phyloP scores from a whole-genome alignment of 164 flowering plant genomes.

The Vitis labrusca region DNA sequence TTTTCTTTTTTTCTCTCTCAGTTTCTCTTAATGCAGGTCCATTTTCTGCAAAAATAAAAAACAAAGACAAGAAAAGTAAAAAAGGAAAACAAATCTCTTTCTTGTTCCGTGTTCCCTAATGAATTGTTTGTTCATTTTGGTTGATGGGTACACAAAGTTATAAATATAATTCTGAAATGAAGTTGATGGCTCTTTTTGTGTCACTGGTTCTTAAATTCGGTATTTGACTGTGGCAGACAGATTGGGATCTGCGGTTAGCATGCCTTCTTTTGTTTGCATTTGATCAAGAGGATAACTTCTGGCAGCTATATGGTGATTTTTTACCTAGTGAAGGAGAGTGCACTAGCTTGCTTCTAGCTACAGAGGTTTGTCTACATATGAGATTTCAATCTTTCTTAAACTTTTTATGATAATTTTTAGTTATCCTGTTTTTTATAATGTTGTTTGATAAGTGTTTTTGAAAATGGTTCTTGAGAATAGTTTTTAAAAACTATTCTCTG shows the following conservation, averaged over 20 bases:
- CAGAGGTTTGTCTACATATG: constrained; percentile 55
- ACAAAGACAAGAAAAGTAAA: no score
- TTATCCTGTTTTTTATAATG: neutral
- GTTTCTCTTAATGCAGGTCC: no score
- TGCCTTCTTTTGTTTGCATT: constrained; percentile 89
- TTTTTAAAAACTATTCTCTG: no score
- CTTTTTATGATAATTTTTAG: neutral
- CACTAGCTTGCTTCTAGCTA: constrained; percentile 85
- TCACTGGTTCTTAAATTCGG: constrained; percentile 9
- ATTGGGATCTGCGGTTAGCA: constrained; percentile 97
- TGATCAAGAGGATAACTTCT: constrained; percentile 83
- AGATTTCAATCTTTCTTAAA: neutral
- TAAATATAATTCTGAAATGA: neutral
- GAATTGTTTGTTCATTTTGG: neutral
- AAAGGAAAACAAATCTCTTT: no score
- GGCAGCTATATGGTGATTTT: constrained; percentile 94
- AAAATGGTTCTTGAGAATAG: no score
- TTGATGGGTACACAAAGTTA: neutral
- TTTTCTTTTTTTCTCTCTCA: no score
- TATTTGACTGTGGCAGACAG: constrained; percentile 63
- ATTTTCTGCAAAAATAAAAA: no score
- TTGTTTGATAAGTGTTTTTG: no score
- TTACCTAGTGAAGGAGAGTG: constrained; percentile 83
- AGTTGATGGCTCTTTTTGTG: neutral
- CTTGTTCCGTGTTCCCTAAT: neutral